These are phyloP conservation scores for Crithidia bombi DNA, from an alignment of 208 protist genomes.

Conservation along the genomic window DNA sequence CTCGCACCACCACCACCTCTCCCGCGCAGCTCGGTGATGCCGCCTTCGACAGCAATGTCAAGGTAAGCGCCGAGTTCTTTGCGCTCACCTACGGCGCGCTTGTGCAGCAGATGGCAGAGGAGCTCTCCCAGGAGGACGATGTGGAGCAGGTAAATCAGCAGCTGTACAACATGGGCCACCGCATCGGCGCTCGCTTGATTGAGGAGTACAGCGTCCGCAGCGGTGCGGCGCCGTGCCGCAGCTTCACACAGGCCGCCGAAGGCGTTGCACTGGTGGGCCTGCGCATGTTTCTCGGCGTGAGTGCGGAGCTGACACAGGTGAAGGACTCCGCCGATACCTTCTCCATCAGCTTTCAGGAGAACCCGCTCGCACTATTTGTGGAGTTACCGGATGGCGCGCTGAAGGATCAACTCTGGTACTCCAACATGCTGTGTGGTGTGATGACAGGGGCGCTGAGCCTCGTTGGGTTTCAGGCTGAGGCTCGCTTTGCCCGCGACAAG, in stretches of 20 bases:
- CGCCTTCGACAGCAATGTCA: slow-evolving; percentile 72
- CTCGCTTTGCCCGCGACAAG: slow-evolving; percentile 80
- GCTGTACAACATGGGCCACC: slow-evolving; percentile 96
- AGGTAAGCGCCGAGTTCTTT: slow-evolving; percentile 96
- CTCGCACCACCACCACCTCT: slow-evolving; percentile 8
- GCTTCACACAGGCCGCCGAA: slow-evolving; percentile 95
- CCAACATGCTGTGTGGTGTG: slow-evolving; percentile 97
- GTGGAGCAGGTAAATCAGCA: slow-evolving; percentile 95
- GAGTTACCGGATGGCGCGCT: slow-evolving; percentile 95
- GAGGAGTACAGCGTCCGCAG: slow-evolving; percentile 97
- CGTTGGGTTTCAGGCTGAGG: slow-evolving; percentile 89
- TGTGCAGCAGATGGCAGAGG: slow-evolving; percentile 96
- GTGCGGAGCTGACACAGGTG: slow-evolving; percentile 84
- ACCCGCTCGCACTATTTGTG: slow-evolving; percentile 97
- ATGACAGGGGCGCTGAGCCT: slow-evolving; percentile 95
- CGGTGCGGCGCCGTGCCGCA: slow-evolving; percentile 76
- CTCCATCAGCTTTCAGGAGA: slow-evolving; percentile 95
- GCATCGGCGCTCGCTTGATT: slow-evolving; percentile 96
- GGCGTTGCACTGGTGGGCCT: slow-evolving; percentile 95
- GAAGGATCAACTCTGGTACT: slow-evolving; percentile 92
- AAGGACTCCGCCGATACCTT: slow-evolving; percentile 82
- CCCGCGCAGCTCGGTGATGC: slow-evolving; percentile 64
- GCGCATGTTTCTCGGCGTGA: slow-evolving; percentile 97
- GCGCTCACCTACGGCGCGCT: slow-evolving; percentile 97
- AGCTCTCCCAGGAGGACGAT: slow-evolving; percentile 91